Evolutionary conservation across 176 grass and related monocot genomes (phyloP), one percentile per base, ranked within the genome.

Genomic region (Aegilops longissima): DNA sequence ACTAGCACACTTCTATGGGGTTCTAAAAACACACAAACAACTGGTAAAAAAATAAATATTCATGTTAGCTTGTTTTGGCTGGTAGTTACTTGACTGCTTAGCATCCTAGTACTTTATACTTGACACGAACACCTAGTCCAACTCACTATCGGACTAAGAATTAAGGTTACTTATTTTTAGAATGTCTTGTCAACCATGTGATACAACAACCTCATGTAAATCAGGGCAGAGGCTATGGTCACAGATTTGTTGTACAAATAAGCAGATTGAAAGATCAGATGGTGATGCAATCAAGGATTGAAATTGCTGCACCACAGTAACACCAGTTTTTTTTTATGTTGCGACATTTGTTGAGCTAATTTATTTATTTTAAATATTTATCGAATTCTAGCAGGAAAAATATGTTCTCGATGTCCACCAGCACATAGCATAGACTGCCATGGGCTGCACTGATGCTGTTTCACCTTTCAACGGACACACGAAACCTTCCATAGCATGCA

Each of bases 401-500:
- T 35, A 25, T 44, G 12, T 56, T 34, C 17, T 21, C 0, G 2
- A 51, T 54, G 66, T 6, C 63, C 24, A 70, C 23, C 33, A 76
- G 24, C 21, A 79, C 73, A 73, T 73, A 66, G 40, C 66, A 79
- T 5, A 11, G 64, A 29, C 6, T 62, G 70, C 10, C 51, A 78
- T 59, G 56, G 18, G 7, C 56, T 21, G 52, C 61, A 71, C 12
- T 30, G 24, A 25, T 49, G 49, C 23, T 42, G 4, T 61, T 78
- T 72, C 2, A 35, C 61, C 36, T 71, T 40, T 38, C 4, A 51
- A 87, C 2, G 9, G 36, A 72, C 39, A n/a, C 45, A 20, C 33
- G n/a, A 62, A 71, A 5, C 14, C 39, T 77, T 78, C 49, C 58
- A 74, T 58, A 49, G 13, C n/a, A 79, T 87, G 56, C 34, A 71